Evolutionary conservation across 2,329 filamentous ascomycete genomes (phyloP), one percentile per base, ranked within the genome.

Genomic region (Paraphaeosphaeria minitans): DNA sequence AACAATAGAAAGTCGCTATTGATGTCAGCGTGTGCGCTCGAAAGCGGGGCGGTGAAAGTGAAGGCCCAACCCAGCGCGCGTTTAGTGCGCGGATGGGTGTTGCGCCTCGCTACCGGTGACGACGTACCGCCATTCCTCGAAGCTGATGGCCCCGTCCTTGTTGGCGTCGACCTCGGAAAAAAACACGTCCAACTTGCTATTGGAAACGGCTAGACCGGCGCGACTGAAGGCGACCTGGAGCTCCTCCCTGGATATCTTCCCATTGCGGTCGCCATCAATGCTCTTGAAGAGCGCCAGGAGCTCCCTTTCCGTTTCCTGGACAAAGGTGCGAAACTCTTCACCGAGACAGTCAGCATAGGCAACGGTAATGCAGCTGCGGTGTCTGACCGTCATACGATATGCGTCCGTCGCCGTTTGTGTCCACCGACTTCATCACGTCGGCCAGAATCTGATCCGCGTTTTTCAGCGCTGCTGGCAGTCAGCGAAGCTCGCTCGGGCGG

Each of bases 41-140:
- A 16, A 31, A 24, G 1, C 56, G 46, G 47, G 53, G 48, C 16
- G 24, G 53, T 55, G 53, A 55, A 47, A 7, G 37, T 37, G 47
- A 29, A 29, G 10, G 54, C 21, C 14, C 24, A 22, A n/a, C 12
- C 10, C 22, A n/a, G 16, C 14, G 41, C 7, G n/a, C 24, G 21
- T 13, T 24, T 22, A 24, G 39, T 16, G 41, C 29, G 29, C 14
- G 24, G 19, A 16, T 14, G 21, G 29, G 29, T 31, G 10, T 31
- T n/a, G 35, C 43, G 41, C 27, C 22, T 31, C 21, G 21, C 10
- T 16, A 55, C 33, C 33, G 22, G 50, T 16, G 42, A 16, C 45
- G 31, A 65, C 89, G 79, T 87, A 97, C 94, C 94, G 89, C 95
- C 95, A 98, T 84, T 99, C 95, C 66, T 92, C 88, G 78, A 96